phyloP scores from a whole-genome alignment of 257 asterid genomes.

The Rhazya stricta region DNA sequence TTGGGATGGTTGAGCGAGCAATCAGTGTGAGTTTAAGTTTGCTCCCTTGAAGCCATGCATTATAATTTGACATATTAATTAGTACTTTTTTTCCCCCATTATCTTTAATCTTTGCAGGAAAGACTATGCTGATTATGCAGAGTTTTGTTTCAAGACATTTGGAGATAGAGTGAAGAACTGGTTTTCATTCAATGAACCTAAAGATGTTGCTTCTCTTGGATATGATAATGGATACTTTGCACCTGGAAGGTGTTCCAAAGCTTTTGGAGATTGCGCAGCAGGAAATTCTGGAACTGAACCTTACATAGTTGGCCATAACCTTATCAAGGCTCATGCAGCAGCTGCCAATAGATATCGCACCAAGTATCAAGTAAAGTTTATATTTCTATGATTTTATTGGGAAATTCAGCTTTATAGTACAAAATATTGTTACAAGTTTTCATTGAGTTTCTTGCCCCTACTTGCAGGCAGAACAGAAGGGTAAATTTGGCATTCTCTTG shows the following conservation, averaged over 20 bases:
- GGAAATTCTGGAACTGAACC: conserved; percentile 90
- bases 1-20: conserved; percentile 66
- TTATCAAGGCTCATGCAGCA: conserved; percentile 60
- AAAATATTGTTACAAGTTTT: background rate
- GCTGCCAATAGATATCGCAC: conserved; percentile 69
- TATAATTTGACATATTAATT: background rate
- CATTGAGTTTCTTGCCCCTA: background rate
- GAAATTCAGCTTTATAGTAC: background rate
- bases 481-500: conserved; percentile 74
- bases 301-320: conserved; percentile 74
- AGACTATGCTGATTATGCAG: conserved; percentile 86
- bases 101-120: conserved; percentile 44
- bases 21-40: conserved; percentile 58
- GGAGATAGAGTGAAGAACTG: conserved; percentile 89
- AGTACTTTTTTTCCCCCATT: too few relatives aligned
- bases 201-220: conserved; percentile 74
- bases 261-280: conserved; percentile 62
- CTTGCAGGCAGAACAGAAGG: conserved; percentile 60
- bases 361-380: conserved; percentile 50
- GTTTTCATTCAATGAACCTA: conserved; percentile 88
- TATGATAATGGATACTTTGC: conserved; percentile 74
- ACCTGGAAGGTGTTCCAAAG: conserved; percentile 84
- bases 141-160: conserved; percentile 79
- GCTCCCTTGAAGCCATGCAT: background rate
- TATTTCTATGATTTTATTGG: background rate